These are phyloP conservation scores for Corymbia citriodora DNA, from an alignment of 441 rosid genomes.

Conservation along the genomic window DNA sequence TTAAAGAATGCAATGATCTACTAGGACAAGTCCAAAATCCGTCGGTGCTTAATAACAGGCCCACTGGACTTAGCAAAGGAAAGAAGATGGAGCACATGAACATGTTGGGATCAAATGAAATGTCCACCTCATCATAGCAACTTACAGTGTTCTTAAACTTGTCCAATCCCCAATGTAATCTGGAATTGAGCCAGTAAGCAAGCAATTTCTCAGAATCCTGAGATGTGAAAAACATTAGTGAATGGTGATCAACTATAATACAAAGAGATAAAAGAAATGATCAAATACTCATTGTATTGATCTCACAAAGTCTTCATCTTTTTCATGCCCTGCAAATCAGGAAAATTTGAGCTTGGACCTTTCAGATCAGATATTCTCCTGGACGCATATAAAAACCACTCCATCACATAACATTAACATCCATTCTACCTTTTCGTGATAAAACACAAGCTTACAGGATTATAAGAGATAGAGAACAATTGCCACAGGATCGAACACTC, in stretches of 20 bases:
- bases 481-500: constrained; percentile 10
- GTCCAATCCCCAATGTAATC: constrained; percentile 29
- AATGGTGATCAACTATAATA: not conserved
- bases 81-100: not conserved
- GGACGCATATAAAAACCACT: not conserved
- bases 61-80: not conserved
- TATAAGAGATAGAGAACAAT: not conserved
- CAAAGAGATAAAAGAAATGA: not conserved
- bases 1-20: not conserved
- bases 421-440: not conserved
- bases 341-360: constrained; percentile 44
- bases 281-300: not conserved
- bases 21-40: not conserved
- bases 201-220: constrained; percentile 69
- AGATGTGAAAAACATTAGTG: not conserved
- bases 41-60: not conserved
- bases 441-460: not conserved
- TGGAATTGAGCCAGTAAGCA: constrained; percentile 44
- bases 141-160: constrained; percentile 43
- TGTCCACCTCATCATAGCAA: constrained; percentile 1
- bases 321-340: constrained; percentile 30
- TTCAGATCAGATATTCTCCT: constrained; percentile 78
- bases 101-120: not conserved
- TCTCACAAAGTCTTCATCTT: constrained; percentile 41
- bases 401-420: not conserved